Base-by-base conservation (phyloP, 768 basidiomycete genomes). In the Peribolospora baueri region DNA sequence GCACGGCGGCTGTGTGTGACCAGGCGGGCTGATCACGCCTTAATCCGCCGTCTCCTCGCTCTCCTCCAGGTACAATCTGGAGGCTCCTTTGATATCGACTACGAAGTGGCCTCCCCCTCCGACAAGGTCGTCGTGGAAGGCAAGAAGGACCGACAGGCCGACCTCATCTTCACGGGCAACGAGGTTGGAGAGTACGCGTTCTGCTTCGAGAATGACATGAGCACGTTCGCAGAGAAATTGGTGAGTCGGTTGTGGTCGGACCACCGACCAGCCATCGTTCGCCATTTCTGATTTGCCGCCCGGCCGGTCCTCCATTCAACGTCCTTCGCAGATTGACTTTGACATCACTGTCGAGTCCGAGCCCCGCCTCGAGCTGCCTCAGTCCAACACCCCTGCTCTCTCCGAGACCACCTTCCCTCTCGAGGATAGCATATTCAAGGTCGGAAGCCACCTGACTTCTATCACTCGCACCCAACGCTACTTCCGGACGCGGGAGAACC, bases 171-270 rank as follows among this genome's bases (percentile, higher is more conserved):
- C 58, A 97, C 93, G 3, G 93, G 87, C 14, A 91, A 93, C 69
- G 76, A 76, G 14, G 74, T 80, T 25, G 71, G 71, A 54, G 71
- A 72, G 54, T 72, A 71, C 63, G 67, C 66, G 5, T 97, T 98
- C 72, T 97, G 91, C 71, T 93, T 97, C 67, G 84, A 87, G 66
- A 98, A 98, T 67, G 90, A 95, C 71, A 91, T 91, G 75, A 84
- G 82, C 37, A 84, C 85, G 4, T 74, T 93, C 60, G 82, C 84
- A 9, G 85, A 87, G 70, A 97, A 97, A 68, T 76, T 97, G 50
- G 76, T 98, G 54, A 62, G 67, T 62, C 43, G 8, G 7, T 14
- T 37, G 10, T 40, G 14, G 40, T 25, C 25, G 25, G 25, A 25
- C 25, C 48, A 36, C 11, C 42, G 8, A 37, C 38, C 38, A 25